Conservation (phyloP, 1,139 yeast species). For the Pichia sp. region DNA sequence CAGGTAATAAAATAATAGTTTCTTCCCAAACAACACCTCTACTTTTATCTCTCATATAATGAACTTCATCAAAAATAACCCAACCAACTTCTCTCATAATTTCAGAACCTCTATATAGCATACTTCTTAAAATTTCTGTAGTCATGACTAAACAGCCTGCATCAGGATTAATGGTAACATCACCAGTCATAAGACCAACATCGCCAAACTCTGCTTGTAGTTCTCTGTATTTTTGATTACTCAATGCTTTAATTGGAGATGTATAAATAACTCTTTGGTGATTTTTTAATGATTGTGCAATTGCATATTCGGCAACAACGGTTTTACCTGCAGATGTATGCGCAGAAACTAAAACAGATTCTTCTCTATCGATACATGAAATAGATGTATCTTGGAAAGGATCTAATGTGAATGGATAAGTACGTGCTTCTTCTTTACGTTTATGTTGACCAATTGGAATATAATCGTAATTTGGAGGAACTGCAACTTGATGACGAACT, state of each 20-base stretch:
- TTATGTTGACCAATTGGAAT: conserved; percentile 83
- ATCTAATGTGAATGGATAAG: conserved; percentile 90
- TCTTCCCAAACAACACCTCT: conserved; percentile 99
- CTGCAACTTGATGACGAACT: conserved; percentile 95
- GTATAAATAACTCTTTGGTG: conserved; percentile 95
- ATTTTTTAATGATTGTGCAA: conserved; percentile 85
- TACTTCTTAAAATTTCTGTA: conserved; percentile 88
- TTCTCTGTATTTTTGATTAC: conserved; percentile 94
- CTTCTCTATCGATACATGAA: conserved; percentile 93
- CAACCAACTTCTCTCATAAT: conserved; percentile 94
- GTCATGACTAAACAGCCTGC: conserved; percentile 97
- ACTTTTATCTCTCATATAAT: conserved; percentile 92
- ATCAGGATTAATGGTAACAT: conserved; percentile 94
- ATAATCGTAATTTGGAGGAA: conserved; percentile 87
- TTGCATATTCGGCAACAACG: conserved; percentile 97
- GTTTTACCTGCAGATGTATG: conserved; percentile 90
- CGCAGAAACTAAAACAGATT: conserved; percentile 96
- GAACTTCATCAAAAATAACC: conserved; percentile 96
- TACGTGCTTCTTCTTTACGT: conserved; percentile 66
- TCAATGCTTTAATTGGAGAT: conserved; percentile 93
- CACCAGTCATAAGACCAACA: conserved; percentile 96
- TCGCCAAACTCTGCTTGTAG: conserved; percentile 78
- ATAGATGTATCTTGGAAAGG: conserved; percentile 96
- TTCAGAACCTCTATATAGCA: conserved; percentile 96
- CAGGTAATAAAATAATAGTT: conserved; percentile 93